A percentile compares a stretch with the other conserved stretches of the same genome.
Evolutionary conservation across 192 early-diverging fungal genomes (phyloP).

Genomic region (Jimgerdemannia lactiflua): DNA sequence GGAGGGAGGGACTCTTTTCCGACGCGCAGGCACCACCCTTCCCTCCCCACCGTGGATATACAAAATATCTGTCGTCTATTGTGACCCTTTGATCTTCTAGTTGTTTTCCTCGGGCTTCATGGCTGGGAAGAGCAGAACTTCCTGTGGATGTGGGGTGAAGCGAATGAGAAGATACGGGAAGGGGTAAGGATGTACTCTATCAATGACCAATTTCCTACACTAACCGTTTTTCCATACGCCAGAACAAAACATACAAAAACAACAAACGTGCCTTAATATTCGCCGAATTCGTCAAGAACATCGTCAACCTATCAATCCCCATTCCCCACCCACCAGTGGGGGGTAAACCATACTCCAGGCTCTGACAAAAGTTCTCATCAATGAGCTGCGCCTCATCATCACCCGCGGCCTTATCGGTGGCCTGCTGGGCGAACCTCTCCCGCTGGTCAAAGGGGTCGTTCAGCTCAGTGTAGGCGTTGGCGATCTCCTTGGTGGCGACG

Average conservation of each 20-base stretch:
- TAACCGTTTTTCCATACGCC: not conserved
- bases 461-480: constrained; percentile 99
- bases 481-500: constrained; percentile 98
- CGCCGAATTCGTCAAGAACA: constrained; percentile 98
- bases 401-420: constrained; percentile 93
- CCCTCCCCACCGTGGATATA: not conserved
- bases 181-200: not conserved
- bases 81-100: constrained; percentile 1
- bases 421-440: constrained; percentile 97
- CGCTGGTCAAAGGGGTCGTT: constrained; percentile 99
- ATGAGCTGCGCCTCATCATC: constrained; percentile 99
- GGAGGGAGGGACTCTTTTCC: not conserved
- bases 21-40: too few species aligned
- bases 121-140: constrained; percentile 59
- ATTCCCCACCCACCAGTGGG: constrained; percentile 94
- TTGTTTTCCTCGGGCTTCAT: constrained; percentile 65
- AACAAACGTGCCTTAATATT: constrained; percentile 84
- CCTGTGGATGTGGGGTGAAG: not conserved
- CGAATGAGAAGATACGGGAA: not conserved
- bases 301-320: constrained; percentile 95
- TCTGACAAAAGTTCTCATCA: constrained; percentile 96
- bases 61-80: not conserved
- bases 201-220: not conserved
- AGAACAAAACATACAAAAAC: not conserved
- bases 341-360: constrained; percentile 96